Conservation (phyloP, 2,329 filamentous ascomycete genomes). For the Bipolaris zeicola region DNA sequence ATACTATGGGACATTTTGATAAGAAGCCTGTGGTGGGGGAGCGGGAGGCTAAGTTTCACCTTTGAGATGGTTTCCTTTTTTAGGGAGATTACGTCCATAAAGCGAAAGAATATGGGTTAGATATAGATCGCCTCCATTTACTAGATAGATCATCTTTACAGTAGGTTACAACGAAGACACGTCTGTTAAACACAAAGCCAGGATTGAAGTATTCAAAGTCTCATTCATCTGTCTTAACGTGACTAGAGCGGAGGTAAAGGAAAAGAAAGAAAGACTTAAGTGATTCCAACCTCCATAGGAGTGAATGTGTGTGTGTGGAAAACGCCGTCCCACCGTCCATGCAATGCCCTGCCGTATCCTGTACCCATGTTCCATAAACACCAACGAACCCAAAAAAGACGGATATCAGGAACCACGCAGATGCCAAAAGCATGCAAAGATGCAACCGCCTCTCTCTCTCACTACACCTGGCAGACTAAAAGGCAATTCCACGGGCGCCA, state of each 20-base stretch:
- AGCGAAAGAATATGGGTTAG: not conserved
- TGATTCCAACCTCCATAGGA: conserved; percentile 2
- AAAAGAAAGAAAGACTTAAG: not conserved
- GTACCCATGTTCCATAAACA: not conserved
- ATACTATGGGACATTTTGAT: conserved; percentile 71
- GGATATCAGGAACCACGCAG: not conserved
- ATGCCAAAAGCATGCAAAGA: conserved; percentile 3
- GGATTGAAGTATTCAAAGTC: not conserved
- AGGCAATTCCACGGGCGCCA: conserved; percentile 28
- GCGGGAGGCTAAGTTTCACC: too few species aligned
- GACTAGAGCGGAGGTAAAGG: not conserved
- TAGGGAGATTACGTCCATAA: not conserved
- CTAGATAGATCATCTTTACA: not conserved
- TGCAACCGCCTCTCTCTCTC: not conserved
- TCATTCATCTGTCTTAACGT: conserved; percentile 2
- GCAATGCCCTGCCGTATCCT: conserved; percentile 9
- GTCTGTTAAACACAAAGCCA: not conserved
- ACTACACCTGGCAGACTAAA: conserved; percentile 26
- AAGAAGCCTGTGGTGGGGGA: not conserved
- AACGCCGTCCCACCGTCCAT: conserved; percentile 6
- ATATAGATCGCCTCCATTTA: not conserved
- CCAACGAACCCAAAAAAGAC: not conserved
- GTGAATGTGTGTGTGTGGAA: not conserved
- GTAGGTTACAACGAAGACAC: not conserved
- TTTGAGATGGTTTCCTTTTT: not conserved